Base-by-base conservation (phyloP, 2,329 filamentous ascomycete species). In the Xylariaceae sp. region DNA sequence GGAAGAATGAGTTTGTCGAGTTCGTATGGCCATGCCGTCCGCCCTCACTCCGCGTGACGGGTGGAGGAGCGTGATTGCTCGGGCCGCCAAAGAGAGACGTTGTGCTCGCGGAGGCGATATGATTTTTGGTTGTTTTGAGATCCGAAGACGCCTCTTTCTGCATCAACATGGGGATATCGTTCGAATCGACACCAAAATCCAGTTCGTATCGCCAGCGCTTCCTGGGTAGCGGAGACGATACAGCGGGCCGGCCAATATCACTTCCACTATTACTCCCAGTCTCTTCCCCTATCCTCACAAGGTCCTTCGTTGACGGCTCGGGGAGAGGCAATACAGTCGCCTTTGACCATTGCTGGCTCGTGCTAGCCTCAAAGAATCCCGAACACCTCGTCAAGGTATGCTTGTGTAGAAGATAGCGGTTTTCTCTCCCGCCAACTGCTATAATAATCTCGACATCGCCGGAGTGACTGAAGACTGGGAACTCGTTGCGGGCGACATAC, bases 281-380 rank as follows among this genome's bases (percentile, higher is more conserved):
- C 58, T 75, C 67, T 67, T 79, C 70, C 59, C 77, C 70, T 55
- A 85, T 76, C 52, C 77, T 75, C 32, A 80, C 70, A 45, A 87
- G 67, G 52, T 83, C 66, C 54, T 49, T 63, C 47, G 58, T 71
- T 30, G 68, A 68, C 9, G 63, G 58, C 40, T 67, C 64, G 15
- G 66, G 62, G 32, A 64, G 51, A 22, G 68, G 65, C 11, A 68
- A 44, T 27, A 63, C 52, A 42, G 66, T 69, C 6, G 71, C 69
- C 52, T 71, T 71, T 19, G 84, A 83, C 89, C 89, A 95, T 66
- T 91, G 85, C 49, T 86, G 83, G 61, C 83, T 90, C 40, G 86
- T 90, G 64, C 84, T 89, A 19, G 88, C 87, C 68, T 95, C 89
- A 66, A 97, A 97, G 74, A 96, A 96, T 14, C 90, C 90, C 6